Conservation (phyloP, 345 rosid species). For the Gossypium anomalum region DNA sequence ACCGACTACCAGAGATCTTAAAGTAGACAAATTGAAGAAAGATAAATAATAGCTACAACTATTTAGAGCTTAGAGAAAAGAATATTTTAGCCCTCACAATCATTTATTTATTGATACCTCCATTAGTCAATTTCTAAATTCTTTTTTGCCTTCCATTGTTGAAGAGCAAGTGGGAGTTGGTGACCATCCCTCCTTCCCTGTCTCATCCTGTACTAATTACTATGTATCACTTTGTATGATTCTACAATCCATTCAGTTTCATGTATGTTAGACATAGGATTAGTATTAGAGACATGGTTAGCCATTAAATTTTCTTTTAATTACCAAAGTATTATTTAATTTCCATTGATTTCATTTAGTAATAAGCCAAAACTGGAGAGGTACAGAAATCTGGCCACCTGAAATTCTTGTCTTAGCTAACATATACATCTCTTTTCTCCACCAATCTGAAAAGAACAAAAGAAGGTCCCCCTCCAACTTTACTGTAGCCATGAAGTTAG, state of each 20-base stretch:
- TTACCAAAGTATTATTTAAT: background rate
- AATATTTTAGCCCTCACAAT: background rate
- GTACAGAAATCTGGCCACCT: background rate
- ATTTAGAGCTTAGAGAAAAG: background rate
- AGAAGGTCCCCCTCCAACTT: background rate
- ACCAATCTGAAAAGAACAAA: background rate
- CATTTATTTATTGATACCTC: slow-evolving; percentile 5
- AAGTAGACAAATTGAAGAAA: slow-evolving; percentile 16
- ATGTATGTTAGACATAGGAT: background rate
- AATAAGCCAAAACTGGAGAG: slow-evolving; percentile 8
- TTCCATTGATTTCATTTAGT: background rate
- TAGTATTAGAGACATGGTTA: background rate
- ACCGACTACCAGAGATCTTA: slow-evolving; percentile 10
- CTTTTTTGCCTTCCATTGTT: slow-evolving; percentile 35
- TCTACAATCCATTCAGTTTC: slow-evolving; percentile 9
- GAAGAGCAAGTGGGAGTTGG: slow-evolving; percentile 72
- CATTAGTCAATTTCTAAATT: slow-evolving; percentile 27
- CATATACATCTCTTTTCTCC: background rate
- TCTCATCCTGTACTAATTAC: slow-evolving; percentile 10
- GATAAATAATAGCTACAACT: slow-evolving; percentile 10
- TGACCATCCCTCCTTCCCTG: slow-evolving; percentile 46
- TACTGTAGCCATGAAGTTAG: slow-evolving; percentile 15
- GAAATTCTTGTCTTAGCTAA: slow-evolving; percentile 6
- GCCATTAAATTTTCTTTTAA: background rate
- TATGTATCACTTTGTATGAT: slow-evolving; percentile 4